Evolutionary conservation across 23 red algal species (phyloP).

Genomic region (Cyanidioschyzon merolae): DNA sequence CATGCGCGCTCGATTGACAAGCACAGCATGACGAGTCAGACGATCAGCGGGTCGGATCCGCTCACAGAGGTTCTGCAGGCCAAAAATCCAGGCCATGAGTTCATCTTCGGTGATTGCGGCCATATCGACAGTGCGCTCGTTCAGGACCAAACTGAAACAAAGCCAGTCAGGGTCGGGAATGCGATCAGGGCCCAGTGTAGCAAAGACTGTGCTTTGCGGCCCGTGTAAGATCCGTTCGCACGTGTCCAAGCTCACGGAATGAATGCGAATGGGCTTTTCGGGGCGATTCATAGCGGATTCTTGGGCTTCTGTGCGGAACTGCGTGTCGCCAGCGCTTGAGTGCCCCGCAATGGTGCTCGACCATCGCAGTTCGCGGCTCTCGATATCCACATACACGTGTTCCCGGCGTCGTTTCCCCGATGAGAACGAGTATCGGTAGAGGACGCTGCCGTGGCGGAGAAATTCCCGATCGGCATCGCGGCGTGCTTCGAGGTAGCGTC

Average conservation of each 20-base stretch:
- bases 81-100: conserved; percentile 62
- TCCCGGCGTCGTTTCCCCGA: neutral
- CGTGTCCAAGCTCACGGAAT: conserved; percentile 1
- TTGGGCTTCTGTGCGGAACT: neutral
- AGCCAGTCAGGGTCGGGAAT: conserved; percentile 68
- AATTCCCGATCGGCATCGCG: neutral
- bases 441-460: conserved; percentile 10
- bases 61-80: conserved; percentile 57
- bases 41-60: conserved; percentile 7
- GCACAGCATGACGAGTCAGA: conserved; percentile 14
- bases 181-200: conserved; percentile 9
- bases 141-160: conserved; percentile 53
- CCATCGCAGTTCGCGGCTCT: conserved; percentile 8
- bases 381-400: neutral
- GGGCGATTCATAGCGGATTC: neutral
- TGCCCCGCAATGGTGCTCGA: conserved; percentile 2
- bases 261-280: conserved; percentile 2
- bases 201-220: conserved; percentile 37
- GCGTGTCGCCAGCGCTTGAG: neutral
- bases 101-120: conserved; percentile 51
- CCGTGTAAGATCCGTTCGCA: conserved; percentile 58
- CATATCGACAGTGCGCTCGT: conserved; percentile 55
- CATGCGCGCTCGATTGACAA: conserved; percentile 34
- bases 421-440: conserved; percentile 14
- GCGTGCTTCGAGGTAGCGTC: neutral